Base-by-base conservation (phyloP, 2,329 filamentous ascomycete species). In the Ophiostoma piceae region DNA sequence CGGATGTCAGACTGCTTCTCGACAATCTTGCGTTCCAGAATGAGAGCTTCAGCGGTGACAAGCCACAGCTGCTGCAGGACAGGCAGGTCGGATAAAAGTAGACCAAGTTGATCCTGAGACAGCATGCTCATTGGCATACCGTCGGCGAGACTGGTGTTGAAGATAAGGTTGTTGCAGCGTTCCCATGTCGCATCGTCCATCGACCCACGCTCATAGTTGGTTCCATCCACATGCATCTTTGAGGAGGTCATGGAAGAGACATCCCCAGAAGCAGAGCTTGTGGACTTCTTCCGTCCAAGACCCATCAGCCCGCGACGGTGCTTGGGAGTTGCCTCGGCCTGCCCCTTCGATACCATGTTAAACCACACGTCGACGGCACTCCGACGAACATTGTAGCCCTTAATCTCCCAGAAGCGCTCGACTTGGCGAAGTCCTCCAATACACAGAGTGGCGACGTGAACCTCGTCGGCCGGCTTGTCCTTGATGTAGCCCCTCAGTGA, bases 381-480 rank as follows among this genome's bases (percentile, higher is more conserved):
- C 70, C 87, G 82, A 41, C 87, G 81, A 68, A 80, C 81, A 75
- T 88, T 89, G 77, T 90, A 90, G 1, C 87, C 86, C 74, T 88
- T 88, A 54, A 87, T 86, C 75, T 89, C 86, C 87, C 87, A 90
- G 47, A 90, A 82, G 64, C 84, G 81, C 74, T 89, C 85, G 1
- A 88, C 86, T 74, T 89, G 85, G 9, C 87, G 82, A 69, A 90
- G 78, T 1, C 87, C 87, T 43, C 87, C 87, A 12, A 89, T 79
- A 62, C 84, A 85, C 11, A 90, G 75, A 14, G 88, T 84, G 2
- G 87, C 84, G 11, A 84, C 83, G 73, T 89, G 87, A 0, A 89
- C 81, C 64, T 89, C 86, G 70, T 89, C 87, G 1, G 86, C 77
- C 0, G 87, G 87, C 73, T 85, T 85, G 72, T 89, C 87, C 73